Percentiles rank a stretch among this genome's conserved stretches.
These are phyloP conservation scores for Moniliophthora roreri DNA, from an alignment of 1,284 basidiomycete species.

Conservation along the genomic window DNA sequence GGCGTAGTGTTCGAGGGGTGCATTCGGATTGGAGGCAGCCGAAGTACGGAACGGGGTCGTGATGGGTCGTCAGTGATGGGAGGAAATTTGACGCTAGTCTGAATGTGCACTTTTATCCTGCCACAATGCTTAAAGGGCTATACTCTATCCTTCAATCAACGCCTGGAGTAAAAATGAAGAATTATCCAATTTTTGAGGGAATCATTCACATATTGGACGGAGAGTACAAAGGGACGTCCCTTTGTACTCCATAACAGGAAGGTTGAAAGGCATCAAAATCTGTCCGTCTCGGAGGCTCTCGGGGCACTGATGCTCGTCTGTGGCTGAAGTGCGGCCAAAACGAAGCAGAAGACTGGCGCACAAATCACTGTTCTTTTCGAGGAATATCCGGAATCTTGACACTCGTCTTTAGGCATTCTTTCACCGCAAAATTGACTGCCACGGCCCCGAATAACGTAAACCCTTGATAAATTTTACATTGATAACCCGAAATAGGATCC, in stretches of 20 bases:
- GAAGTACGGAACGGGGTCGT: constrained; percentile 2
- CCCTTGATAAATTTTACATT: neutral
- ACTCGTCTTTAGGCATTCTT: neutral
- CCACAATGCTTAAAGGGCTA: neutral
- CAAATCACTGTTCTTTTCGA: neutral
- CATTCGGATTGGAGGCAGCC: constrained; percentile 3
- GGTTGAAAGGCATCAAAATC: constrained; percentile 16
- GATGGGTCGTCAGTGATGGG: neutral
- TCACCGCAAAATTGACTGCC: neutral
- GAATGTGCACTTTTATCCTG: neutral
- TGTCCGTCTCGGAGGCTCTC: constrained; percentile 8
- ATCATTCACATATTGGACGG: constrained; percentile 13
- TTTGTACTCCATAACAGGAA: constrained; percentile 18
- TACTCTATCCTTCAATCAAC: constrained; percentile 3
- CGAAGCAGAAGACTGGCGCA: constrained; percentile 8
- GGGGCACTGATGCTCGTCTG: constrained; percentile 6
- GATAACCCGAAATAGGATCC: neutral
- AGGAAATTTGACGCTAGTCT: neutral
- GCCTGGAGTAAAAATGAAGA: constrained; percentile 4
- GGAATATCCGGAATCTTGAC: neutral
- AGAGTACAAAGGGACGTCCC: constrained; percentile 19
- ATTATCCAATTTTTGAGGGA: constrained; percentile 9
- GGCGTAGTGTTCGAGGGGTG: neutral
- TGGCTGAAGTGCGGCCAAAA: constrained; percentile 10
- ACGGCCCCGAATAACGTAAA: constrained; percentile 1